Percentiles rank a stretch among this genome's conserved stretches.
Evolutionary conservation across 768 basidiomycete species (phyloP).

Genomic region (Ephemerocybe angulata): DNA sequence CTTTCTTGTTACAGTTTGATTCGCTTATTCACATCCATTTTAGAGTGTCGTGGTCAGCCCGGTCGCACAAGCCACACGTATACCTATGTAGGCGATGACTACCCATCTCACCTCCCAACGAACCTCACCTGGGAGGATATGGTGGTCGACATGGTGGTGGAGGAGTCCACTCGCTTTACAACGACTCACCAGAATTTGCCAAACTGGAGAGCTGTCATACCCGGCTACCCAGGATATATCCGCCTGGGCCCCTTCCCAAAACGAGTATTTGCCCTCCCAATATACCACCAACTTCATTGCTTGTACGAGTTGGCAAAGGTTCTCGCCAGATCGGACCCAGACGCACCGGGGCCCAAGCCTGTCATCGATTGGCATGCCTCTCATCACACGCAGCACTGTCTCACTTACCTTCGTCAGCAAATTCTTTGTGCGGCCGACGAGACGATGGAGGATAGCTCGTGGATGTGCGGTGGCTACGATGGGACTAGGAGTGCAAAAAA

Average conservation of each 20-base stretch:
- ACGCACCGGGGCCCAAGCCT: constrained; percentile 5
- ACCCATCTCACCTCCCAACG: background rate
- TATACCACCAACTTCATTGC: constrained; percentile 28
- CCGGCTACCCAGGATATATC: background rate
- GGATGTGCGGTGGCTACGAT: constrained; percentile 9
- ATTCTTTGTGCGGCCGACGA: constrained; percentile 32
- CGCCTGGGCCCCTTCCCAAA: background rate
- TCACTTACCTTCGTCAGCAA: constrained; percentile 34
- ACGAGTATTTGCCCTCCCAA: constrained; percentile 18
- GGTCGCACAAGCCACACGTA: no score
- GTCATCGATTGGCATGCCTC: background rate
- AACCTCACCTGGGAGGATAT: background rate
- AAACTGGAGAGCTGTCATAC: background rate
- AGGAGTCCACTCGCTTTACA: background rate
- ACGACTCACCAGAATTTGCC: background rate
- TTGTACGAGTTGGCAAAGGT: constrained; percentile 13
- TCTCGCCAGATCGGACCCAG: constrained; percentile 8
- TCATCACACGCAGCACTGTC: constrained; percentile 26
- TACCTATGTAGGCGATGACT: background rate
- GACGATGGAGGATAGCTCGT: constrained; percentile 31
- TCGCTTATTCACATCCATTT: no score
- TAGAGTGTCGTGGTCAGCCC: no score
- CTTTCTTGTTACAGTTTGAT: no score
- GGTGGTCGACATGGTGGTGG: background rate
- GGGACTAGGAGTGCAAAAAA: background rate